Base-by-base conservation (phyloP, 2,329 filamentous ascomycete genomes). In the Fusarium gaditjirri region DNA sequence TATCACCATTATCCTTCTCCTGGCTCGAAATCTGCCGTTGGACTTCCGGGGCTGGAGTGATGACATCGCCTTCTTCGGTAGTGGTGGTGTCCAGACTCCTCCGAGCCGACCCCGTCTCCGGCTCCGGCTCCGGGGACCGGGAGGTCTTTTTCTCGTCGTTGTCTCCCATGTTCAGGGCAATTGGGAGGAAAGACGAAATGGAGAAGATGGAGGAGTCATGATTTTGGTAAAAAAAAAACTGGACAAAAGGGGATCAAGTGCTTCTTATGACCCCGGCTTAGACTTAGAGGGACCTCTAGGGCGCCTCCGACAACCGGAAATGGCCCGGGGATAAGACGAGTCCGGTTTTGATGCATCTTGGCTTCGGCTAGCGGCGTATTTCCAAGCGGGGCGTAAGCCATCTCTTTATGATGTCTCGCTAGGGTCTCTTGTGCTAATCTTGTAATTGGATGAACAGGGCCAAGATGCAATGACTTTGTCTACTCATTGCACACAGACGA, bases 241-340 rank as follows among this genome's bases (percentile, higher is more conserved):
- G 61, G 61, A 59, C 41, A 59, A 54, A 55, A 71, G 42, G 46
- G 46, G 57, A 50, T 41, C 53, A 46, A 44, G 63, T 72, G 23
- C 47, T 68, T 52, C 55, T 72, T 65, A 72, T 62, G 55, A 71
- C 65, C 70, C 70, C 63, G 36, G 42, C 46, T 61, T 65, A 47
- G 64, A 65, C 50, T 61, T 65, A 47, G 64, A 65, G 61, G 61
- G 35, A 49, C 25, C 55, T 56, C 23, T 41, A 39, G 61, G 46
- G 43, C 50, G 56, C 49, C 43, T 54, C 71, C 70, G 70, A 72
- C n/a, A 29, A 61, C 61, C 72, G 74, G 65, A 61, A 68, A 74
- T 75, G 74, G 60, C 50, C 64, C 73, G 73, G 73, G 50, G 50
- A 75, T 75, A 74, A 60, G 42, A 49, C 73, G 70, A 70, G 39